Evolutionary conservation across 495 filamentous ascomycete species (phyloP).

Genomic region (Lophiostoma macrostomum): DNA sequence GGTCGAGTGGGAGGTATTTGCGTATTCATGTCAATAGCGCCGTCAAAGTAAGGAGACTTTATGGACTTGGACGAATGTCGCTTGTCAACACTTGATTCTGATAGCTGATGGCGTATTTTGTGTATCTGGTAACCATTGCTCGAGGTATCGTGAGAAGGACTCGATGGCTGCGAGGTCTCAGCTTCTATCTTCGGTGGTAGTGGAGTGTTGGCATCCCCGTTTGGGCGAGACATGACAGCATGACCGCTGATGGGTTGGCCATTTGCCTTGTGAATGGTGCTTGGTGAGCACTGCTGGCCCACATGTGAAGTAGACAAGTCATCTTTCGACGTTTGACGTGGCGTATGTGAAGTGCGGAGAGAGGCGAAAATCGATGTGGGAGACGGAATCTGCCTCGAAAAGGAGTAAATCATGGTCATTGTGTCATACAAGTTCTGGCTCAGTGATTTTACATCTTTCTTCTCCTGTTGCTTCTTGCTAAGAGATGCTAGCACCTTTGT

Average conservation of each 20-base stretch:
- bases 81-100: not conserved
- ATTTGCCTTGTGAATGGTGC: too few species aligned
- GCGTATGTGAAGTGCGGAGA: constrained; percentile 2
- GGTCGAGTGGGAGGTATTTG: too few species aligned
- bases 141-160: not conserved
- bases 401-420: constrained; percentile 25
- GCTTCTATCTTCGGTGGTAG: not conserved
- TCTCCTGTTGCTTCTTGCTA: constrained; percentile 13
- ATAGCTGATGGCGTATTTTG: constrained; percentile 9
- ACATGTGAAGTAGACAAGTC: too few species aligned
- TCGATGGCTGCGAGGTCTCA: not conserved
- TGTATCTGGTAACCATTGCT: constrained; percentile 16
- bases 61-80: not conserved
- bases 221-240: too few species aligned
- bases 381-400: constrained; percentile 22
- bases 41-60: constrained; percentile 9
- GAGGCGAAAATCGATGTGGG: constrained; percentile 11
- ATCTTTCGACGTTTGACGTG: not conserved
- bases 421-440: constrained; percentile 30
- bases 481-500: not conserved
- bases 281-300: too few species aligned
- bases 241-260: too few species aligned
- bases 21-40: too few species aligned
- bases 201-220: not conserved
- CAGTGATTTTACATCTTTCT: constrained; percentile 29